phyloP scores from a whole-genome alignment of 139 green algal genomes.

The Chlorella sp. region DNA sequence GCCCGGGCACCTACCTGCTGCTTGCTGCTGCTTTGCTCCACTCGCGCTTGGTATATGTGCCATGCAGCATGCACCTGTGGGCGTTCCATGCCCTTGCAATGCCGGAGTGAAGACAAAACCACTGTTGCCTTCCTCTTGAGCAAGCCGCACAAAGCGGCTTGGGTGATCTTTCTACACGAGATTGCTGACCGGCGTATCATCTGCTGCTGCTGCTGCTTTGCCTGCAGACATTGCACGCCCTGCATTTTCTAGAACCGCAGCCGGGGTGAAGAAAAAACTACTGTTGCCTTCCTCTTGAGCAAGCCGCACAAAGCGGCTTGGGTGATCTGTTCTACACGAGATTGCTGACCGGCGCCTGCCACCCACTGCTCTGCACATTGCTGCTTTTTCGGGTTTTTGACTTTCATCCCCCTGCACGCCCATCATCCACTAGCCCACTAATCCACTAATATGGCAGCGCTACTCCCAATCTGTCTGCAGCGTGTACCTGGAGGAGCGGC shows the following conservation, averaged over 20 bases:
- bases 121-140: neutral
- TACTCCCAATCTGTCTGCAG: constrained; percentile 1
- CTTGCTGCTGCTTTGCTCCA: too few relatives aligned
- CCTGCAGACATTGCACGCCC: too few relatives aligned
- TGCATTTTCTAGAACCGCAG: neutral
- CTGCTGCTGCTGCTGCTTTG: too few relatives aligned
- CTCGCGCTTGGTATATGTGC: too few relatives aligned
- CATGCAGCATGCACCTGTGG: neutral
- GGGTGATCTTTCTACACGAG: constrained; percentile 35
- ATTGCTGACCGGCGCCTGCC: constrained; percentile 39
- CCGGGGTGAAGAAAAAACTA: neutral
- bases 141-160: neutral
- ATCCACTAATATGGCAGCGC: too few relatives aligned
- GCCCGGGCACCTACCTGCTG: neutral
- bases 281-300: neutral
- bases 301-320: neutral
- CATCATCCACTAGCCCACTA: neutral
- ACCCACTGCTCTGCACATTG: neutral
- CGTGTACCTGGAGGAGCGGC: constrained; percentile 72
- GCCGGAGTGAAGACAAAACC: neutral
- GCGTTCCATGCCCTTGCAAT: neutral
- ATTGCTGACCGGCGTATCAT: constrained; percentile 45
- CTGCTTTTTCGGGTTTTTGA: neutral
- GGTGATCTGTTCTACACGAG: constrained; percentile 35
- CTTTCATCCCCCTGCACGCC: neutral